Evolutionary conservation across 2,329 filamentous ascomycete genomes (phyloP).

Genomic region (Fusarium mangiferae): DNA sequence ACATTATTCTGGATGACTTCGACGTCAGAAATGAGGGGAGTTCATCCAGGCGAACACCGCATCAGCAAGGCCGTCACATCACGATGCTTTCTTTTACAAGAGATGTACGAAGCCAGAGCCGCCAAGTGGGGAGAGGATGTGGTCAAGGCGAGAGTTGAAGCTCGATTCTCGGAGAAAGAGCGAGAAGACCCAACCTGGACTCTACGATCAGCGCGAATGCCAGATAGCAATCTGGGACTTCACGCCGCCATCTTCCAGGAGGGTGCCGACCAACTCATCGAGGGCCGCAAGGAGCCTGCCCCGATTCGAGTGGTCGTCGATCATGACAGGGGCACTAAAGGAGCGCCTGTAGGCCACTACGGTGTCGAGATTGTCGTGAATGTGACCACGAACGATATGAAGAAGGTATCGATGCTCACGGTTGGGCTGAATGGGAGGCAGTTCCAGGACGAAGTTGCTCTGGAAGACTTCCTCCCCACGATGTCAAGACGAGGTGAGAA

Average conservation of each 20-base stretch:
- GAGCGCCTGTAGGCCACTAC: conserved; percentile 72
- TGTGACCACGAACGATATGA: conserved; percentile 65
- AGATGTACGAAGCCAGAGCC: conserved; percentile 81
- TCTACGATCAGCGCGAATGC: conserved; percentile 74
- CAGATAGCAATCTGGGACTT: conserved; percentile 68
- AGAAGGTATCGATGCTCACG: conserved; percentile 61
- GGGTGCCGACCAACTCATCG: conserved; percentile 68
- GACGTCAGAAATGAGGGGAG: conserved; percentile 67
- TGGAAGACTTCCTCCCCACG: conserved; percentile 78
- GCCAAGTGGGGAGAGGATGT: conserved; percentile 85
- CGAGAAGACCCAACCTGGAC: conserved; percentile 85
- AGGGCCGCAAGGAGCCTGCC: conserved; percentile 74
- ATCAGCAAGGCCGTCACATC: conserved; percentile 64
- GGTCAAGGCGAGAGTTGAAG: conserved; percentile 85
- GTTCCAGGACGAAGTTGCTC: conserved; percentile 78
- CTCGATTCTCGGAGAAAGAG: conserved; percentile 83
- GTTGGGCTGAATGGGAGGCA: conserved; percentile 74
- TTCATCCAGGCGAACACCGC: conserved; percentile 56
- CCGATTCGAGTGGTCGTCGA: conserved; percentile 79
- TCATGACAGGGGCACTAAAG: conserved; percentile 72
- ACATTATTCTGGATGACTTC: conserved; percentile 75
- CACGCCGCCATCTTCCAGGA: conserved; percentile 80
- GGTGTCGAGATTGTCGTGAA: conserved; percentile 78
- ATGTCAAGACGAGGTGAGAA: conserved; percentile 77
- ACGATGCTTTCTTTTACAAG: conserved; percentile 77